A percentile compares a stretch with the other conserved stretches of the same genome.
These are phyloP conservation scores for Friedmanniomyces simplex DNA, from an alignment of 495 filamentous ascomycete species.

Conservation along the genomic window DNA sequence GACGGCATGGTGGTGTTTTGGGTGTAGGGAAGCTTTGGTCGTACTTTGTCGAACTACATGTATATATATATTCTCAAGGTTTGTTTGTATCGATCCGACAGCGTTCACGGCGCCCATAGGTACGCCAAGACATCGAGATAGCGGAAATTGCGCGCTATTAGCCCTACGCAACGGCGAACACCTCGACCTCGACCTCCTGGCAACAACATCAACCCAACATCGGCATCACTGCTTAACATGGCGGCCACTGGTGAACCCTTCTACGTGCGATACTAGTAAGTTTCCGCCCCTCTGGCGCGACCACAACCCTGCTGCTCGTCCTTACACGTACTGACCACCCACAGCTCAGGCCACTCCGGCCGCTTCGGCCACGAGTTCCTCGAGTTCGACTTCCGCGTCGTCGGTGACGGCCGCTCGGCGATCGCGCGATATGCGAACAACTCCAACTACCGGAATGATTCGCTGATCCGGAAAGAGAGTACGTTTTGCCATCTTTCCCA, in stretches of 20 bases:
- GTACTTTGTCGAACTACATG: too few relatives aligned
- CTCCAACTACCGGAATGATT: conserved; percentile 98
- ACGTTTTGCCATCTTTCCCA: conserved; percentile 27
- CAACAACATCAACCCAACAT: too few relatives aligned
- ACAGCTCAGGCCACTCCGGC: conserved; percentile 91
- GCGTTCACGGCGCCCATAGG: neutral
- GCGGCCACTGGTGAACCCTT: conserved; percentile 64
- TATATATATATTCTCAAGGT: too few relatives aligned
- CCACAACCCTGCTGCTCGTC: neutral
- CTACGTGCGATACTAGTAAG: conserved; percentile 95
- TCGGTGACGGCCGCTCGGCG: conserved; percentile 90
- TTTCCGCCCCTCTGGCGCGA: conserved; percentile 9
- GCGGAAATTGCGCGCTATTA: neutral
- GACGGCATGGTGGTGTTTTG: too few relatives aligned
- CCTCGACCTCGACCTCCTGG: too few relatives aligned
- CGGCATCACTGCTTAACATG: conserved; percentile 28
- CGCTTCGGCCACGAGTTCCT: conserved; percentile 98
- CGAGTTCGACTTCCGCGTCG: conserved; percentile 92
- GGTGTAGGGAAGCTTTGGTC: too few relatives aligned
- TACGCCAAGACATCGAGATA: neutral
- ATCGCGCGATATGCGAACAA: conserved; percentile 98
- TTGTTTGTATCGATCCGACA: too few relatives aligned
- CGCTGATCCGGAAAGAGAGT: conserved; percentile 99
- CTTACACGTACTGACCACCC: neutral
- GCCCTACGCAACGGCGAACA: neutral